phyloP scores from a whole-genome alignment of 495 filamentous ascomycete species.

The Penicillium turbatum region DNA sequence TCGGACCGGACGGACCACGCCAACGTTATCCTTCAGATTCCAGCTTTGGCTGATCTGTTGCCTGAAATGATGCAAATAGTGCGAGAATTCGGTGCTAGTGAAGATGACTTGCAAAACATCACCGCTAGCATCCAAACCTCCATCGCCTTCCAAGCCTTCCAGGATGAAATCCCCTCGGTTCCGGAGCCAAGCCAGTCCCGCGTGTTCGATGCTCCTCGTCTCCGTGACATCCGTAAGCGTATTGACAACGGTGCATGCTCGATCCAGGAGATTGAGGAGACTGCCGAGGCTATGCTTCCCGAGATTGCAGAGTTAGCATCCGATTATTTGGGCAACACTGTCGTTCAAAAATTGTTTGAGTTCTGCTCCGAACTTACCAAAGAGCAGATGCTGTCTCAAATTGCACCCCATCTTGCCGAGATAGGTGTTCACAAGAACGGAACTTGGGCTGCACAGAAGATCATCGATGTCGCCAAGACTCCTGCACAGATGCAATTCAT shows the following conservation, averaged over 20 bases:
- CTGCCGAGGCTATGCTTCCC: slow-evolving; percentile 86
- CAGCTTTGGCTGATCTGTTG: slow-evolving; percentile 69
- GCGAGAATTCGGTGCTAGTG: slow-evolving; percentile 77
- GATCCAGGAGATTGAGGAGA: slow-evolving; percentile 83
- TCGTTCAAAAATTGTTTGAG: slow-evolving; percentile 98
- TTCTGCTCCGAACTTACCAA: slow-evolving; percentile 87
- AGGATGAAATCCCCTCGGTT: slow-evolving; percentile 82
- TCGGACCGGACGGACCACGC: slow-evolving; percentile 36
- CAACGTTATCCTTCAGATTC: slow-evolving; percentile 58
- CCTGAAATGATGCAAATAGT: slow-evolving; percentile 83
- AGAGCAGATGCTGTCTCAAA: slow-evolving; percentile 84
- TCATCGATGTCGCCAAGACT: slow-evolving; percentile 90
- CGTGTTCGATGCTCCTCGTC: slow-evolving; percentile 89
- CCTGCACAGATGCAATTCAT: slow-evolving; percentile 80
- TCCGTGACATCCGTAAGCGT: slow-evolving; percentile 93
- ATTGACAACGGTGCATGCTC: slow-evolving; percentile 92
- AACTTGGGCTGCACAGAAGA: slow-evolving; percentile 98
- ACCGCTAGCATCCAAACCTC: slow-evolving; percentile 67
- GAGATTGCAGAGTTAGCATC: slow-evolving; percentile 93
- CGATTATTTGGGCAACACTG: slow-evolving; percentile 96
- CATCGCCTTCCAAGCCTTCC: slow-evolving; percentile 66
- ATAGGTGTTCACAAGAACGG: slow-evolving; percentile 99
- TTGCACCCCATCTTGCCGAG: slow-evolving; percentile 87
- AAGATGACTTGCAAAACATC: slow-evolving; percentile 75
- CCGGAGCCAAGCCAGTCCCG: slow-evolving; percentile 86